Percentiles rank a stretch among this genome's conserved stretches.
Evolutionary conservation across 139 green algal genomes (phyloP).

Genomic region (Coelastrella sp.): DNA sequence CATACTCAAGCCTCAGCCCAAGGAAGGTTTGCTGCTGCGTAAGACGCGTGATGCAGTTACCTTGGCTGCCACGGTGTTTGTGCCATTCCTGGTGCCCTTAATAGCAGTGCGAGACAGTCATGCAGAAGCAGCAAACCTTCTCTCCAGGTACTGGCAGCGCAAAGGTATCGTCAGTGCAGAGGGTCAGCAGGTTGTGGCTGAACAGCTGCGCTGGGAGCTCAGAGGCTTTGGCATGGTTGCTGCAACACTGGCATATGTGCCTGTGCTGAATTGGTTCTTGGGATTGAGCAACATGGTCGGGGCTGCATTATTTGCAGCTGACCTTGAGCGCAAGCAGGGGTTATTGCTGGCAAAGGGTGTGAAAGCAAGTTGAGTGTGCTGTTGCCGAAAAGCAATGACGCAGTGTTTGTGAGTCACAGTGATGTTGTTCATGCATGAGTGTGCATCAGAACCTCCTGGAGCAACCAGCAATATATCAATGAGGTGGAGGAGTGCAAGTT

Average conservation of each 20-base stretch:
- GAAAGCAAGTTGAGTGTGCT: neutral
- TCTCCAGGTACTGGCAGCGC: slow-evolving; percentile 17
- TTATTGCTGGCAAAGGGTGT: slow-evolving; percentile 3
- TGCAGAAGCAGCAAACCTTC: neutral
- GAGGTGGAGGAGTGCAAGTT: too few relatives aligned
- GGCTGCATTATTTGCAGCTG: slow-evolving; percentile 26
- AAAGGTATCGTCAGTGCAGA: neutral
- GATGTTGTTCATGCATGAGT: too few relatives aligned
- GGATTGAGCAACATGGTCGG: slow-evolving; percentile 39
- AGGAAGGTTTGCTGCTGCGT: neutral
- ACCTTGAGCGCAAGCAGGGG: neutral
- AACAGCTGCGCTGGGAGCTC: neutral
- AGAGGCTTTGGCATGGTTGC: slow-evolving; percentile 35
- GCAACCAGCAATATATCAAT: too few relatives aligned
- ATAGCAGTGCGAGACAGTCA: slow-evolving; percentile 5
- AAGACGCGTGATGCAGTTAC: neutral
- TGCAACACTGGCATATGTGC: neutral
- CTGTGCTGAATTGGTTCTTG: slow-evolving; percentile 36
- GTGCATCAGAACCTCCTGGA: too few relatives aligned
- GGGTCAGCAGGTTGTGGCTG: neutral
- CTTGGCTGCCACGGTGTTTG: neutral
- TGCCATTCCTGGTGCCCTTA: slow-evolving; percentile 32
- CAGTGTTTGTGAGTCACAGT: neutral
- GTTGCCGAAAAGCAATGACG: too few relatives aligned
- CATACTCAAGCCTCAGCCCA: slow-evolving; percentile 14